Evolutionary conservation across 306 rosid genomes (phyloP), one percentile per base, ranked within the genome.

Genomic region (Malus sieversii): DNA sequence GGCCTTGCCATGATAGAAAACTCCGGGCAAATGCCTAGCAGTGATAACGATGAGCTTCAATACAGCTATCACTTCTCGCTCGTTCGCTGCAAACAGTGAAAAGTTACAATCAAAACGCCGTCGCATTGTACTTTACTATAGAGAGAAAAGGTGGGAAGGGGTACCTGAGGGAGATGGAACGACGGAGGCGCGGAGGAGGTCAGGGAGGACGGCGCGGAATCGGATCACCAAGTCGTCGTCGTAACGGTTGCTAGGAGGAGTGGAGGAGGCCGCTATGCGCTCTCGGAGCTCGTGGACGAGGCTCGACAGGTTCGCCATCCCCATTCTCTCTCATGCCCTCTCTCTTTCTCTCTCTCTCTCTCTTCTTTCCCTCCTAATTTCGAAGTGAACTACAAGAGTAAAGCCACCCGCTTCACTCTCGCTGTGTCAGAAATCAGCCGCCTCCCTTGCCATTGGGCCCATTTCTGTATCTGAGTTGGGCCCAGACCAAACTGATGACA

Each of bases 141-240:
- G 25, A 55, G 65, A 63, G 66, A 57, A 23, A 76, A 40, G 32
- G 22, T 10, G 71, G 6, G 2, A 8, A 6, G 19, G 23, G 15
- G 33, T 60, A 87, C 93, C 96, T 55, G 96, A 74, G 64, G 96
- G 83, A 78, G 93, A 84, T 35, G 98, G 91, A 33, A 85, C 82
- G 72, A 92, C 92, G 25, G 84, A 78, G 53, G 92, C 58, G 52
- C 86, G 88, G 62, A 95, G 90, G 59, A 95, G 97, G 83, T 86
- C 82, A 64, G 96, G 98, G 35, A 95, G 92, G 57, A 95, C 90
- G 57, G 87, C 79, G n/a, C 98, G 96, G 86, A 95, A 95, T 46
- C 97, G 64, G 55, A 45, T 62, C 68, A 89, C 91, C 85, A 92
- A 83, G 74, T 84, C 97, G 77, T 74, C 84, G 84, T 90, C 93